These are phyloP conservation scores for Aureobasidium sp. DNA, from an alignment of 2,329 filamentous ascomycete genomes.

Conservation along the genomic window DNA sequence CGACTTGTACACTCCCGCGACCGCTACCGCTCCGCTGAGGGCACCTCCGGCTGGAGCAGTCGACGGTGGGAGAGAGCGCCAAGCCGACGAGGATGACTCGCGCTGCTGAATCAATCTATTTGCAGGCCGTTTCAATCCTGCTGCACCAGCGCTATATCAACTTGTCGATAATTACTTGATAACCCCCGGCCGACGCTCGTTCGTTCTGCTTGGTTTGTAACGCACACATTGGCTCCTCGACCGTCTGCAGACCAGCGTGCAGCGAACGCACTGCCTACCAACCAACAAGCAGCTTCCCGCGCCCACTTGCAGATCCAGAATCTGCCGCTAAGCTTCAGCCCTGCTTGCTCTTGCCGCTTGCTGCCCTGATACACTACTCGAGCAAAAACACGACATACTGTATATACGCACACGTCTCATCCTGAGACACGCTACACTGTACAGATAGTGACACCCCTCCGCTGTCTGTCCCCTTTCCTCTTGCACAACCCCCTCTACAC, in stretches of 20 bases:
- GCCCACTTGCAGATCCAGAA: constrained; percentile 3
- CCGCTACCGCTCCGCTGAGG: not conserved
- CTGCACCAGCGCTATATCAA: not conserved
- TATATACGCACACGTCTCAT: not conserved
- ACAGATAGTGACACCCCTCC: not conserved
- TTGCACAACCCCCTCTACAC: not conserved
- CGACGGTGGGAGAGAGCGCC: not conserved
- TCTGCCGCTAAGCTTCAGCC: constrained; percentile 8
- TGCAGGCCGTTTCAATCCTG: not conserved
- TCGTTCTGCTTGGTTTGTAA: not conserved
- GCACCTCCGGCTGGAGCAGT: too few species aligned
- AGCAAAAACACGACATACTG: not conserved
- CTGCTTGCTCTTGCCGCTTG: not conserved
- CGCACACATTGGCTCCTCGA: not conserved
- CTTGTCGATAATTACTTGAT: not conserved
- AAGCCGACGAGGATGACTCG: not conserved
- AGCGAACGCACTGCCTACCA: not conserved
- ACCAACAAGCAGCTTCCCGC: not conserved
- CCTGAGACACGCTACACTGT: not conserved
- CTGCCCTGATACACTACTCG: not conserved
- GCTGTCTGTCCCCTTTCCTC: not conserved
- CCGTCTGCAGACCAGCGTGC: not conserved
- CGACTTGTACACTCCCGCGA: not conserved
- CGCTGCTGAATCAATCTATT: not conserved
- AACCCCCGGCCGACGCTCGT: not conserved